Evolutionary conservation across 2,329 filamentous ascomycete species (phyloP), one percentile per base, ranked within the genome.

Genomic region (Ophiocordyceps camponoti-leonardi): DNA sequence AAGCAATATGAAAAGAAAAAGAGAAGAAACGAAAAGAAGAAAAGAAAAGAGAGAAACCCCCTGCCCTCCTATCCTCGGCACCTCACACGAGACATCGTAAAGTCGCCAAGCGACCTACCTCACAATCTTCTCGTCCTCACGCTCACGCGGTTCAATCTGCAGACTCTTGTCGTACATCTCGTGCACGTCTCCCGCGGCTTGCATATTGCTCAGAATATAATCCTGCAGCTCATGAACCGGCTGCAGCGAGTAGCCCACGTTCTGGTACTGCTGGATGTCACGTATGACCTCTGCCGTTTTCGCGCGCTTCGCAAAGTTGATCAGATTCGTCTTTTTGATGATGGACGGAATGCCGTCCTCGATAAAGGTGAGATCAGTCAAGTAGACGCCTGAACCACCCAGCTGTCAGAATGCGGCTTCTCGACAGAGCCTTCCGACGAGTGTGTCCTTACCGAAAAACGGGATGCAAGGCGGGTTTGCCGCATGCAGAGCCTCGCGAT

Each of bases 91-190:
- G n/a, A 50, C 26, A 28, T 11, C 10, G 28, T 54, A 54, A 47
- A 55, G 49, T 50, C 50, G 53, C 48, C 56, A 52, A 52, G 55
- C 45, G 51, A 72, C 77, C 58, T 80, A 94, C 88, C 92, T 93
- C 61, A 94, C 90, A 72, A 98, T 96, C 74, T 96, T 96, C 68
- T 98, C 92, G 60, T 98, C 92, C 68, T 98, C 92, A 56, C 92
- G 77, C 69, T 98, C 92, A 57, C 92, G 77, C 50, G 92, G 92
- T 63, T 98, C 92, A 49, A 98, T 81, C 57, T 81, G 75, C 66
- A 98, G 70, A 67, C 87, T 94, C 72, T 88, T 88, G 64, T 96
- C 88, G 69, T 96, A 98, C 92, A 96, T 96, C 70, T 96, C 90
- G 63, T 96, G 88, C 51, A 98, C 92, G 61, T 96, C 90, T 45